Evolutionary conservation across 1,284 basidiomycete genomes (phyloP), one percentile per base, ranked within the genome.

Genomic region (Anthracocystis walkeri): DNA sequence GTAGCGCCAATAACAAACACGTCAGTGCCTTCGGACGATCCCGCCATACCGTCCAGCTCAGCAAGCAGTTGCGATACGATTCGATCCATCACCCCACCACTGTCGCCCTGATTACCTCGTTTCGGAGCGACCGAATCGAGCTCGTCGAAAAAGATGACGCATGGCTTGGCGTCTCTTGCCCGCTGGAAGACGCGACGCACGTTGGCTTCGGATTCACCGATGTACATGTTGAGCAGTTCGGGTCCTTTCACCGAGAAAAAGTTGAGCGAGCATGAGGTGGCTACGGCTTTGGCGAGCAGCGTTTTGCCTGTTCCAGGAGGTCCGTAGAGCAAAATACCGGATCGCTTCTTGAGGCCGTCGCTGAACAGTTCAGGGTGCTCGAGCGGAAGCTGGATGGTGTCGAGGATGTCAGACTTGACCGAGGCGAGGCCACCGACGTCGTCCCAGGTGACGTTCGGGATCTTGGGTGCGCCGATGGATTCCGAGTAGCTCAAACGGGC

Each of bases 361-460:
- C 91, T 89, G 86, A 99, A 99, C 1, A 99, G 87, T 80, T 98
- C 95, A 2, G 97, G 96, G 82, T 94, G 91, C 66, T 97, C 93
- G 27, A 99, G 87, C 0, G 97, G 97, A 4, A 99, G 87, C 84
- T 99, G 95, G 51, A 99, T 93, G 18, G 96, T 99, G 81, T 99
- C 96, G 75, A 99, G 87, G 63, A 99, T 98, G 79, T 98, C 96
- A 46, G 90, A 86, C 86, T 98, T 99, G 65, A 98, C 94, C 69
- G 89, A 87, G 1, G 90, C 91, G 20, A 99, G 87, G 7, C 97
- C 97, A 44, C 97, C 97, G 16, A 99, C 92, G 84, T 99, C 97
- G 86, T 98, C 94, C 97, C 97, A 99, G 0, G 93, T 90, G 0
- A 99, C 95, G 71, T 90, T 93, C 1, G 97, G 97, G 56, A 99